phyloP scores from a whole-genome alignment of 2,329 filamentous ascomycete genomes.

The Madurella mycetomatis region DNA sequence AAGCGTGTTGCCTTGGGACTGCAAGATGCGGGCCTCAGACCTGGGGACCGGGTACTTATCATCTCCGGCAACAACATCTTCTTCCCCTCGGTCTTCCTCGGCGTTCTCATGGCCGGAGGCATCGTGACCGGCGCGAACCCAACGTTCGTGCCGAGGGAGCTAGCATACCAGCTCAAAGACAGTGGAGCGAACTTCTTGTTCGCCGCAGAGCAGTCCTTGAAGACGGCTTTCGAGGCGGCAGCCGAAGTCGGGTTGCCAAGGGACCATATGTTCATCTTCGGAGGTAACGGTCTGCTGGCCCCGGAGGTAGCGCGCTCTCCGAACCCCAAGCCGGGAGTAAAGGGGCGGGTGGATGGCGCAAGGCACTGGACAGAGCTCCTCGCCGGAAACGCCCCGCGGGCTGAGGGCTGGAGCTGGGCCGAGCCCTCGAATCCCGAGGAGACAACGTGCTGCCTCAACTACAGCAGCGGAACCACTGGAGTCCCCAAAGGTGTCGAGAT shows the following conservation, averaged over 20 bases:
- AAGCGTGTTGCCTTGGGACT: conserved; percentile 70
- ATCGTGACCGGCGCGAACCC: conserved; percentile 62
- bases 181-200: conserved; percentile 65
- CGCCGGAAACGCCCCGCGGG: conserved; percentile 43
- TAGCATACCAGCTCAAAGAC: conserved; percentile 71
- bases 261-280: conserved; percentile 61
- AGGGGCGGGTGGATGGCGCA: conserved; percentile 35
- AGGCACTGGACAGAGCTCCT: conserved; percentile 64
- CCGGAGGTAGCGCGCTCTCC: conserved; percentile 17
- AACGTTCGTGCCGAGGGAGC: conserved; percentile 57
- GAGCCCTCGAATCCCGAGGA: conserved; percentile 47
- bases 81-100: conserved; percentile 66
- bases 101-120: conserved; percentile 71
- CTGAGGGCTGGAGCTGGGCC: conserved; percentile 58
- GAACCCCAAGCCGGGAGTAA: conserved; percentile 23
- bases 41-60: conserved; percentile 67
- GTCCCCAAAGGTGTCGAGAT: conserved; percentile 81
- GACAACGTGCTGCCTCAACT: conserved; percentile 68
- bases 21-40: conserved; percentile 56
- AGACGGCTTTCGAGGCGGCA: conserved; percentile 64
- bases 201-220: conserved; percentile 54
- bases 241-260: conserved; percentile 49
- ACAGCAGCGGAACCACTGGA: conserved; percentile 74
- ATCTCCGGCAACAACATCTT: conserved; percentile 71
- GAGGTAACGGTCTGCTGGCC: conserved; percentile 40